Evolutionary conservation across 73 alveolate genomes (phyloP), one percentile per base, ranked within the genome.

Genomic region (Paramecium primaurelia): DNA sequence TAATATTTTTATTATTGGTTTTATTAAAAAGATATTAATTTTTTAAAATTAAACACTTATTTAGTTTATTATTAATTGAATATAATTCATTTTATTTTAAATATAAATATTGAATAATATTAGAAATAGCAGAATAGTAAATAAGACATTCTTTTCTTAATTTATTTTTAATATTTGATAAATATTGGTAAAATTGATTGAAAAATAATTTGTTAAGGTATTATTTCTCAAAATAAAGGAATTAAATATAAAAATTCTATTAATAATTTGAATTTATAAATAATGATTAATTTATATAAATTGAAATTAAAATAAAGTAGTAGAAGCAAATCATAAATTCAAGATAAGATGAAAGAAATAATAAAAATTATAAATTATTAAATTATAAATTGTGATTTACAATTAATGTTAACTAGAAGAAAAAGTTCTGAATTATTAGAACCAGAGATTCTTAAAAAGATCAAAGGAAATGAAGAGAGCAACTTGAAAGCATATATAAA

Each of bases 391-490:
- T 68, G 12, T 22, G 26, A 68, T 68, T 68, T 14, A 26, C 45
- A 68, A 75, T 75, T 12, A 14, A 80, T 80, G 77, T 20, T 80
- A 47, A 80, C 91, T 0, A 80, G 91, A 49, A 80, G 91, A 80
- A 80, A 80, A 80, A 80, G 91, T 80, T 80, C 75, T 25, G 91
- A 80, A 47, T 32, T 45, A 8, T 9, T 80, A 10, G 91, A 80
- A 25, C 77, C 45, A 80, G 77, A 42, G 22, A 20, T 45, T 22
- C 37, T 45, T 12, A 80, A 80, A 34, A 49, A 45, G 51, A 47
- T 45, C 10, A 49, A 45, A 26, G 45, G 22, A 80, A 64, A 28
- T 18, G 38, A 40, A 42, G 73, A 42, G 75, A 25, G 64, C 44
- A 89, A 89, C 84, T 47, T 89, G 92, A 69, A 47, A 14, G 7